Evolutionary conservation across 306 rosid genomes (phyloP).

Genomic region (Castanea crenata): DNA sequence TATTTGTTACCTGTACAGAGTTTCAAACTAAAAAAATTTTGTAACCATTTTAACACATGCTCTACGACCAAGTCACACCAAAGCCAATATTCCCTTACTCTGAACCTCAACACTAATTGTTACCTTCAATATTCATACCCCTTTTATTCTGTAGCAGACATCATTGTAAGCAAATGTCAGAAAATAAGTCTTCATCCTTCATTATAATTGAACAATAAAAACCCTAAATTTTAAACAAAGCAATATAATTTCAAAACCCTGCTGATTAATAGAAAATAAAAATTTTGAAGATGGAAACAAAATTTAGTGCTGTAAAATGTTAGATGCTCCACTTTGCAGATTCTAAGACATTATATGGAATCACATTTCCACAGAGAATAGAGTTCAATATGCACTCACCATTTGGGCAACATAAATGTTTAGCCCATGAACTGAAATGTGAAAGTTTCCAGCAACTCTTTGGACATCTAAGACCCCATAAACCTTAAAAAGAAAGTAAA

Average conservation of each 20-base stretch:
- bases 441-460: constrained; percentile 95
- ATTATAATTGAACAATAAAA: neutral
- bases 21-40: neutral
- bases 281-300: neutral
- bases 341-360: constrained; percentile 6
- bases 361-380: neutral
- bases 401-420: constrained; percentile 91
- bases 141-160: neutral
- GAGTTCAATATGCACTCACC: constrained; percentile 38
- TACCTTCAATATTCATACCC: neutral
- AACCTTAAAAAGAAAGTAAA: constrained; percentile 55
- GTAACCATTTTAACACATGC: too few relatives aligned
- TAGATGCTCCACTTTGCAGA: neutral
- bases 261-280: neutral
- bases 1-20: neutral
- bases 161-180: neutral
- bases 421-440: constrained; percentile 85
- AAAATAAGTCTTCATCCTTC: too few relatives aligned
- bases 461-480: constrained; percentile 94
- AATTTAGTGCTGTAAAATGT: neutral
- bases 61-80: neutral
- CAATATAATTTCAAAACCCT: neutral
- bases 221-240: neutral
- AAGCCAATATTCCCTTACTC: neutral
- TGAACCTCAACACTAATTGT: neutral